Conservation (phyloP, 306 rosid species). For the Cicer bijugum region DNA sequence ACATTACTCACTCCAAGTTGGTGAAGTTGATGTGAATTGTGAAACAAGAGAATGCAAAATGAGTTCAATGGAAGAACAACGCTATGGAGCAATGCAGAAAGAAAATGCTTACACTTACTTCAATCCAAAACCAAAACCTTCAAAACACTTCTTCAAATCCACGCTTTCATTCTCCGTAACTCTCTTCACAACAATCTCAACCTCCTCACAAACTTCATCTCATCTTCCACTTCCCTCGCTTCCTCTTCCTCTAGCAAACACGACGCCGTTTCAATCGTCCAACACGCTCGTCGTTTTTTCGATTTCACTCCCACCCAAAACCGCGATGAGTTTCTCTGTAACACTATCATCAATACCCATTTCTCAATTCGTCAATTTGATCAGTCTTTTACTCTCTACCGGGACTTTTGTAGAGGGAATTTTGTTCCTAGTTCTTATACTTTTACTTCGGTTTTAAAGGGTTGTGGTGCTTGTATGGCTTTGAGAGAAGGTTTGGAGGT, state of each 20-base stretch:
- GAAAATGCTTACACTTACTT: conserved; percentile 64
- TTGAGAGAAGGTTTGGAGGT: conserved; percentile 52
- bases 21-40: too few relatives aligned
- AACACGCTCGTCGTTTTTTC: conserved; percentile 63
- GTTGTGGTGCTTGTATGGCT: conserved; percentile 49
- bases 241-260: conserved; percentile 5
- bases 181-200: conserved; percentile 62
- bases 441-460: conserved; percentile 57
- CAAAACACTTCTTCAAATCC: conserved; percentile 60
- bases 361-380: conserved; percentile 43
- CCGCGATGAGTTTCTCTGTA: conserved; percentile 61
- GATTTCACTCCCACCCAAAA: conserved; percentile 46
- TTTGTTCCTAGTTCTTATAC: conserved; percentile 56
- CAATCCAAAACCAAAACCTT: conserved; percentile 42
- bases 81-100: conserved; percentile 59
- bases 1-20: too few relatives aligned
- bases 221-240: conserved; percentile 52
- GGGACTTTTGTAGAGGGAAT: conserved; percentile 48
- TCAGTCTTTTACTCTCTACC: conserved; percentile 54
- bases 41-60: neutral
- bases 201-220: conserved; percentile 69
- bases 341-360: conserved; percentile 59
- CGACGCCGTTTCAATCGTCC: conserved; percentile 42
- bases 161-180: conserved; percentile 68
- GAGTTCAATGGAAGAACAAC: neutral